A percentile compares a stretch with the other conserved stretches of the same genome.
Conservation (phyloP, 345 rosid species). For the Populus alba region DNA sequence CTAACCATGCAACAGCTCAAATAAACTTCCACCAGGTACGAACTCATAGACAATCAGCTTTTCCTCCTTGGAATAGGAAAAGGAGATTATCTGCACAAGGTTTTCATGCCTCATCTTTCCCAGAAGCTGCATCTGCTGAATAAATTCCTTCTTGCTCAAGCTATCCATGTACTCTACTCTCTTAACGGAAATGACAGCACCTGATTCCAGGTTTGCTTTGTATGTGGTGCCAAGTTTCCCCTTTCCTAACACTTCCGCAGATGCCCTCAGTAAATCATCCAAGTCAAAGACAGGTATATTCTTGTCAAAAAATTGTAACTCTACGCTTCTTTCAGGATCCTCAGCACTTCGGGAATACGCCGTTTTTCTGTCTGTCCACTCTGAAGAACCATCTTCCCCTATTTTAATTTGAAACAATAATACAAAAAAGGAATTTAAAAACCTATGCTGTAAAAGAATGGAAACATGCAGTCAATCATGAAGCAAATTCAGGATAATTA, state of each 20-base stretch:
- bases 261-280: conserved; percentile 57
- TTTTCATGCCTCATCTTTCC: conserved; percentile 53
- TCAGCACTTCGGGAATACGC: conserved; percentile 12
- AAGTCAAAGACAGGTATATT: conserved; percentile 39
- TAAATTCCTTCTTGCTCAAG: conserved; percentile 44
- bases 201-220: conserved; percentile 48
- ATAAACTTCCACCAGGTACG: conserved; percentile 41
- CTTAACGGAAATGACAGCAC: conserved; percentile 42
- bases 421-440: not conserved
- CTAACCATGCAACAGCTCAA: conserved; percentile 55
- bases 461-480: not conserved
- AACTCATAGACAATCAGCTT: conserved; percentile 53
- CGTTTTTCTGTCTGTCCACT: conserved; percentile 19
- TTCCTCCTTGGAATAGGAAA: conserved; percentile 49
- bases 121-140: conserved; percentile 49
- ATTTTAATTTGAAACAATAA: not conserved
- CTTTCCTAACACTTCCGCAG: conserved; percentile 49
- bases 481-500: not conserved
- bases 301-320: conserved; percentile 43
- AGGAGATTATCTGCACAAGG: conserved; percentile 42
- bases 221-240: conserved; percentile 51
- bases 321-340: conserved; percentile 46
- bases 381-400: conserved; percentile 7
- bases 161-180: conserved; percentile 36
- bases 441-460: not conserved